These are phyloP conservation scores for Panicum virgatum DNA, from an alignment of 202 grass and related monocot species.

Conservation along the genomic window DNA sequence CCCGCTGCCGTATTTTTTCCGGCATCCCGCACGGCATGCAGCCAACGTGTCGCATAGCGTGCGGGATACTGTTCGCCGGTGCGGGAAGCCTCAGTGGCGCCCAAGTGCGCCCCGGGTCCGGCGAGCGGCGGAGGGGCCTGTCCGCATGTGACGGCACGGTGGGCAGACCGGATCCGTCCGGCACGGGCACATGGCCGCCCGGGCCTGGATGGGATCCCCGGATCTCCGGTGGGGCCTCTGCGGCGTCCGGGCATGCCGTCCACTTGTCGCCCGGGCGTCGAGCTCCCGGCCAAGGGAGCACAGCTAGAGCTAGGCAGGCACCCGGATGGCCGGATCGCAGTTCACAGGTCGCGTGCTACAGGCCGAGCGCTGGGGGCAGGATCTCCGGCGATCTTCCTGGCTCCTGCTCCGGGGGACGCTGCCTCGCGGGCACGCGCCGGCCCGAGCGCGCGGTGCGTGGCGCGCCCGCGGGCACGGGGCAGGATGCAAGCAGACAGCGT, in stretches of 20 bases:
- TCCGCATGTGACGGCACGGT: constrained; percentile 38
- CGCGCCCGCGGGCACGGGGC: not conserved
- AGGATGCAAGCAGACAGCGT: not conserved
- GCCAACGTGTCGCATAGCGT: too few species aligned
- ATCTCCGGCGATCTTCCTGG: not conserved
- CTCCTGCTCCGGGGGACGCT: not conserved
- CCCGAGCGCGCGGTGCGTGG: not conserved
- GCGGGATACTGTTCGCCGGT: too few species aligned
- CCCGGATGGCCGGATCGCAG: too few species aligned
- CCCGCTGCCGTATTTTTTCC: too few species aligned
- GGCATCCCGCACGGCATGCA: too few species aligned
- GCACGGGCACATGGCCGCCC: constrained; percentile 40
- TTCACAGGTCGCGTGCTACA: too few species aligned
- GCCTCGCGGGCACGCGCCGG: not conserved
- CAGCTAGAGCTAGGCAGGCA: not conserved
- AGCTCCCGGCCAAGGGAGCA: not conserved
- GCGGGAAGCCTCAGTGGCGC: too few species aligned
- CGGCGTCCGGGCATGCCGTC: not conserved
- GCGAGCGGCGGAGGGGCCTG: not conserved
- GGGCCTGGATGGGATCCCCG: not conserved
- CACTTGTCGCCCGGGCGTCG: constrained; percentile 14
- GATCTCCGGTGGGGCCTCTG: not conserved
- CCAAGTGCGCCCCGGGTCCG: not conserved
- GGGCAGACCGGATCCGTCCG: constrained; percentile 31
- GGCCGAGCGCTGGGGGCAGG: not conserved